Evolutionary conservation across 2,329 filamentous ascomycete genomes (phyloP).

Genomic region (Claviceps paspali): DNA sequence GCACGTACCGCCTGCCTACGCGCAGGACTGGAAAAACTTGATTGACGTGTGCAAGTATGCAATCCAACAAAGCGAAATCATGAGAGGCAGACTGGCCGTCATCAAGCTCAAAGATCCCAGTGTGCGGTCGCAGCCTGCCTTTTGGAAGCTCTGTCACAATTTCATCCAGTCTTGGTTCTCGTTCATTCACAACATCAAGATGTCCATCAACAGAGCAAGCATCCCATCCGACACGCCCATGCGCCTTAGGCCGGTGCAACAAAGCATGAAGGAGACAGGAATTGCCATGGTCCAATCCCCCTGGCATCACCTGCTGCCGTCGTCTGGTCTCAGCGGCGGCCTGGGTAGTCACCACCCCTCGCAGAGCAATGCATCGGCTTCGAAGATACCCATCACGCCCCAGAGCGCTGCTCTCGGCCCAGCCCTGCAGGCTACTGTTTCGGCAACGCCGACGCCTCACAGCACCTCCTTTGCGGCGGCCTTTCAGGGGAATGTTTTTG

Average conservation of each 20-base stretch:
- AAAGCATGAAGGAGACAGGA: slow-evolving; percentile 65
- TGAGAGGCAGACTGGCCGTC: slow-evolving; percentile 57
- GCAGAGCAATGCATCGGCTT: slow-evolving; percentile 15
- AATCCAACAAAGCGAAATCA: slow-evolving; percentile 55
- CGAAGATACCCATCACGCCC: slow-evolving; percentile 58
- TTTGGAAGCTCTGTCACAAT: slow-evolving; percentile 58
- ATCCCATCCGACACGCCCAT: slow-evolving; percentile 53
- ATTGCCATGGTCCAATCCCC: slow-evolving; percentile 50
- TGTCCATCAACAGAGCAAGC: slow-evolving; percentile 33
- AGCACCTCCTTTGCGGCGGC: slow-evolving; percentile 38
- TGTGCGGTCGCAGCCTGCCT: slow-evolving; percentile 45
- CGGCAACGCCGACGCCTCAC: slow-evolving; percentile 53
- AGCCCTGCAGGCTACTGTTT: slow-evolving; percentile 78
- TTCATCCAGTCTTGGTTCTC: slow-evolving; percentile 58
- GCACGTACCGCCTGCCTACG: slow-evolving; percentile 41
- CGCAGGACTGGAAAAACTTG: slow-evolving; percentile 53
- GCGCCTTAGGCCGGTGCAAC: slow-evolving; percentile 67
- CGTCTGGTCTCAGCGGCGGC: slow-evolving; percentile 7
- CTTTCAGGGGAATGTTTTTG: slow-evolving; percentile 44
- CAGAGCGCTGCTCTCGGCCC: slow-evolving; percentile 80
- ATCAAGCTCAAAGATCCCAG: slow-evolving; percentile 79
- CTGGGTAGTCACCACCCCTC: slow-evolving; percentile 11
- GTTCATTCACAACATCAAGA: slow-evolving; percentile 45
- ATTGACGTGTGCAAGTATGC: slow-evolving; percentile 57
- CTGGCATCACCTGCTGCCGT: slow-evolving; percentile 32